Evolutionary conservation across 2,329 filamentous ascomycete genomes (phyloP).

Genomic region (Fusarium transvaalense): DNA sequence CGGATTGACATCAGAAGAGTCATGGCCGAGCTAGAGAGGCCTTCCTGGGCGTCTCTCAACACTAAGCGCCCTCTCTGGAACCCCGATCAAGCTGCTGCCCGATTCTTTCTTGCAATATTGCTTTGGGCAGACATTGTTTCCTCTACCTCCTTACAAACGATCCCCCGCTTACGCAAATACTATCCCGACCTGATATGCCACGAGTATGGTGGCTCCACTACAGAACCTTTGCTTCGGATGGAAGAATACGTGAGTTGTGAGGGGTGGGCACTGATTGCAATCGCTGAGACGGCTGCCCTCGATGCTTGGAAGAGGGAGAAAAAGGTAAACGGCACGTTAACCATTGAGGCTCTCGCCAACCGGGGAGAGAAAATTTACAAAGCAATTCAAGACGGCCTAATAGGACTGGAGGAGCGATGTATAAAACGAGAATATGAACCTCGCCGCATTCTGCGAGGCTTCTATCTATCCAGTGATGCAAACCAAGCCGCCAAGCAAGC

Average conservation of each 20-base stretch:
- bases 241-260: slow-evolving; percentile 1
- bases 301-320: background rate
- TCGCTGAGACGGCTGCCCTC: background rate
- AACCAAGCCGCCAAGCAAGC: background rate
- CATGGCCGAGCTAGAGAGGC: background rate
- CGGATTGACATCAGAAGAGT: background rate
- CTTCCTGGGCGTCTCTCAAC: background rate
- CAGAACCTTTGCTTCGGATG: background rate
- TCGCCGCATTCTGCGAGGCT: background rate
- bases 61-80: background rate
- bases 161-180: background rate
- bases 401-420: background rate
- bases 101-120: background rate
- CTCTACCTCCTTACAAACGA: background rate
- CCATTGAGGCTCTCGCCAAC: background rate
- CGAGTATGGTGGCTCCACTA: background rate
- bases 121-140: background rate
- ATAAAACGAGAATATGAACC: background rate
- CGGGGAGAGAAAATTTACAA: background rate
- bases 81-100: background rate
- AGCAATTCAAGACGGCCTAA: background rate
- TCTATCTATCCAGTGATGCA: background rate
- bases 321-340: background rate
- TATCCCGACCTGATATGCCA: background rate
- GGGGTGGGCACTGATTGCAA: background rate